phyloP scores from a whole-genome alignment of 129 eudicot genomes.

The Lactuca sativa region DNA sequence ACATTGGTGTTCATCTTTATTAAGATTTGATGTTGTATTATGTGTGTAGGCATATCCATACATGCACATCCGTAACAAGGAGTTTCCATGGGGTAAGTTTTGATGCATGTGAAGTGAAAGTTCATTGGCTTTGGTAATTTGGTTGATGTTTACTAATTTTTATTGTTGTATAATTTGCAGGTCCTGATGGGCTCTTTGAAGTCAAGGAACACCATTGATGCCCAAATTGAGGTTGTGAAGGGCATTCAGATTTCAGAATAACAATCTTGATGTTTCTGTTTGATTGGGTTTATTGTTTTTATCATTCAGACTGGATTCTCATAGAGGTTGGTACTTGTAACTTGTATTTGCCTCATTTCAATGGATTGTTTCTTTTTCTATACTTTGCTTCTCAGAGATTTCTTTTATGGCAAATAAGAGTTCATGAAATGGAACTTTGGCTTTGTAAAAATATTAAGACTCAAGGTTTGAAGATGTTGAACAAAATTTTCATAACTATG shows the following conservation, averaged over 20 bases:
- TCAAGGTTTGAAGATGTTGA: no score
- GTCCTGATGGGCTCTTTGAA: conserved; percentile 86
- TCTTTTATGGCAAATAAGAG: conserved; percentile 23
- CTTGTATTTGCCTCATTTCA: conserved; percentile 27
- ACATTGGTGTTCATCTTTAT: conserved; percentile 6
- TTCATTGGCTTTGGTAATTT: neutral
- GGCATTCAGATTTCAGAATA: conserved; percentile 15
- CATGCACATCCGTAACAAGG: conserved; percentile 94
- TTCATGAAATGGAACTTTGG: conserved; percentile 20
- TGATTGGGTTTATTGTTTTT: conserved; percentile 8
- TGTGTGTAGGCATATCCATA: conserved; percentile 70
- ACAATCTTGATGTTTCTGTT: conserved; percentile 15
- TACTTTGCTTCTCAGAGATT: conserved; percentile 12
- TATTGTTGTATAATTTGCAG: conserved; percentile 30
- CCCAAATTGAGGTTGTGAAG: neutral
- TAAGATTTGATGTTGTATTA: conserved; percentile 18
- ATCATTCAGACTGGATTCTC: conserved; percentile 15
- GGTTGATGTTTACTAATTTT: neutral
- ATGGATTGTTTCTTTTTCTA: conserved; percentile 8
- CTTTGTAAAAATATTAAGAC: no score
- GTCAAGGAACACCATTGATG: conserved; percentile 64
- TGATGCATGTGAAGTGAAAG: neutral
- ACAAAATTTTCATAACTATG: no score
- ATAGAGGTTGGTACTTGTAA: conserved; percentile 25
- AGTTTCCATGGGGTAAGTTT: conserved; percentile 92